Base-by-base conservation (phyloP, 2,329 filamentous ascomycete genomes). In the Aurifilum marmelostoma region DNA sequence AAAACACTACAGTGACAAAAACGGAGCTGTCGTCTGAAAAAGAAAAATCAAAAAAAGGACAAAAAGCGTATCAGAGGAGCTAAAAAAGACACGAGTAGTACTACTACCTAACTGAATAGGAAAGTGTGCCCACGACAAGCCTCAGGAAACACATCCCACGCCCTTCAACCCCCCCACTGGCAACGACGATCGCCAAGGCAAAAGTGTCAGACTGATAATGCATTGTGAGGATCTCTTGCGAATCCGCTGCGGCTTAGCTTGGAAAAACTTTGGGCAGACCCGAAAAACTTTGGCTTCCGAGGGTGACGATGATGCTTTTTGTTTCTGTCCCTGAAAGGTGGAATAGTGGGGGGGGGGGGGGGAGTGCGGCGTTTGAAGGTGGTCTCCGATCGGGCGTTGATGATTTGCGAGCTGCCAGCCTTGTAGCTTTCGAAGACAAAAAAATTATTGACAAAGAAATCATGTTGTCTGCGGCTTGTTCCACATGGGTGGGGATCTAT, bases 61-160 rank as follows among this genome's bases (percentile, higher is more conserved):
- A 32, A n/a, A 59, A 60, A 3, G 21, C 7, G 21, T 37, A 39
- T n/a, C 18, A 18, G 2, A 39, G 18, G 1, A 21, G 29, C 58
- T 16, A 9, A 9, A 9, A 9, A n/a, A 34, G 32, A 18, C 18
- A n/a, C 24, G 32, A n/a, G 58, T 32, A 60, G 2, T 39, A n/a
- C 1, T n/a, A 47, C 58, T 60, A 60, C 58, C 56, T 60, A 39
- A 32, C 58, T 1, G 9, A 60, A 60, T 39, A 60, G 32, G 58
- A 32, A 60, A 60, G 32, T 39, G 18, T 37, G 58, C 58, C 21
- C 21, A 29, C 12, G 12, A 29, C 18, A 60, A n/a, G n/a, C 18
- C 21, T n/a, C 32, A 18, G 24, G 8, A 29, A 34, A 34, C 32
- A 32, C 32, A 9, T 37, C n/a, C 50, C 50, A n/a, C 43, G 4